Percentiles rank a stretch among this genome's conserved stretches.
These are phyloP conservation scores for Aureobasidium pullulans DNA, from an alignment of 2,329 filamentous ascomycete species.

Conservation along the genomic window DNA sequence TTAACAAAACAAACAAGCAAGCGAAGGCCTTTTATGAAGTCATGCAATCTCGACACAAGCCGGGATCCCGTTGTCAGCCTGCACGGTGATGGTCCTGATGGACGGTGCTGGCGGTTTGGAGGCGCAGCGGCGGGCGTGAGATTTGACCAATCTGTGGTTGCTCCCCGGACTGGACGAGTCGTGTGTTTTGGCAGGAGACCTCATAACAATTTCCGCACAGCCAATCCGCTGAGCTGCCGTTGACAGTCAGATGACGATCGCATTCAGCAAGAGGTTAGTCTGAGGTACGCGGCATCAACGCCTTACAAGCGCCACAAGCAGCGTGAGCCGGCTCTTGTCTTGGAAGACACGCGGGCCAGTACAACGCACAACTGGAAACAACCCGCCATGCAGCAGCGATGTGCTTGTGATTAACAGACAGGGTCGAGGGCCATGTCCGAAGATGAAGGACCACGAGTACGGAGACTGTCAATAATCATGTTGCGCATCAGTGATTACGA, in stretches of 20 bases:
- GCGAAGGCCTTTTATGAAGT: constrained; percentile 1
- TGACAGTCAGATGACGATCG: constrained; percentile 10
- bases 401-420: neutral
- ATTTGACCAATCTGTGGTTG: constrained; percentile 12
- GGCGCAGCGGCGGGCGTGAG: constrained; percentile 11
- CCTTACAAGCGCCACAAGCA: constrained; percentile 3
- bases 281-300: constrained; percentile 9
- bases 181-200: constrained; percentile 1
- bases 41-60: constrained; percentile 5
- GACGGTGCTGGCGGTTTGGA: neutral
- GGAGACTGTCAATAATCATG: neutral
- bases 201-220: constrained; percentile 5
- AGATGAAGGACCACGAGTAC: constrained; percentile 5
- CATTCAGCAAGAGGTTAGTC: neutral
- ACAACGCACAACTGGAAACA: constrained; percentile 2
- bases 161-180: constrained; percentile 1
- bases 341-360: constrained; percentile 10
- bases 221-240: constrained; percentile 6
- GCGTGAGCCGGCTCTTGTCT: constrained; percentile 4
- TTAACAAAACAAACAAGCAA: constrained; percentile 2
- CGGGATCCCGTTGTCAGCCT: neutral
- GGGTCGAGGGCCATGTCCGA: neutral
- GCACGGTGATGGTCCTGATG: neutral
- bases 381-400: neutral
- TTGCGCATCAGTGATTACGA: neutral